A percentile compares a stretch with the other conserved stretches of the same genome.
These are phyloP conservation scores for Polygonum maritimum DNA, from an alignment of 148 eudicot species.

Conservation along the genomic window DNA sequence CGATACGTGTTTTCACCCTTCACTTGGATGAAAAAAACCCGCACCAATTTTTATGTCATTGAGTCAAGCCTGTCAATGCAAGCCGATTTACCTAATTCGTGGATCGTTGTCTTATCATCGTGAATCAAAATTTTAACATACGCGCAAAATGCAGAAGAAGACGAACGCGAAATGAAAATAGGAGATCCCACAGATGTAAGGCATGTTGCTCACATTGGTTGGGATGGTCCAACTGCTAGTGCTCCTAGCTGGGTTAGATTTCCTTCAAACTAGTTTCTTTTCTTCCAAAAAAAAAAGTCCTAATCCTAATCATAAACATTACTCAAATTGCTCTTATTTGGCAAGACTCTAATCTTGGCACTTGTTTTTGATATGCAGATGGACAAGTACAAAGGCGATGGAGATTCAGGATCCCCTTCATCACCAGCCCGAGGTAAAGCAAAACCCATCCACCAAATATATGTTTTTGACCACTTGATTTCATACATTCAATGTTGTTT, in stretches of 20 bases:
- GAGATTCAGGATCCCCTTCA: not conserved
- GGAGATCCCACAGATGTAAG: constrained; percentile 88
- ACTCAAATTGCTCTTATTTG: not conserved
- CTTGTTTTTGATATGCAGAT: not conserved
- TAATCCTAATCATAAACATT: not conserved
- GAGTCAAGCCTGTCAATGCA: no score
- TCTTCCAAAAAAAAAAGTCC: not conserved
- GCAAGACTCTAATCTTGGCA: not conserved
- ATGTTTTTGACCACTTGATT: not conserved
- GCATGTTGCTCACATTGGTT: constrained; percentile 88
- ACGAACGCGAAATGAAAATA: constrained; percentile 62
- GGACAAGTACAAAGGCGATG: constrained; percentile 10
- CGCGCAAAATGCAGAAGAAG: constrained; percentile 40
- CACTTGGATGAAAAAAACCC: no score
- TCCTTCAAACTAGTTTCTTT: not conserved
- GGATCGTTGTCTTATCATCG: no score
- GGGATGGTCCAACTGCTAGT: constrained; percentile 58
- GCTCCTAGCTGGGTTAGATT: constrained; percentile 71
- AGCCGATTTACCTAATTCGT: no score
- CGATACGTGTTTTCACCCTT: no score
- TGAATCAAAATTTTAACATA: not conserved
- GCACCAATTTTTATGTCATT: no score
- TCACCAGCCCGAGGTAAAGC: not conserved
- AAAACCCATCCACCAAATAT: not conserved
- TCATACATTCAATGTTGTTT: not conserved